Evolutionary conservation across 306 rosid species (phyloP).

Genomic region (Cicer yamashitae): DNA sequence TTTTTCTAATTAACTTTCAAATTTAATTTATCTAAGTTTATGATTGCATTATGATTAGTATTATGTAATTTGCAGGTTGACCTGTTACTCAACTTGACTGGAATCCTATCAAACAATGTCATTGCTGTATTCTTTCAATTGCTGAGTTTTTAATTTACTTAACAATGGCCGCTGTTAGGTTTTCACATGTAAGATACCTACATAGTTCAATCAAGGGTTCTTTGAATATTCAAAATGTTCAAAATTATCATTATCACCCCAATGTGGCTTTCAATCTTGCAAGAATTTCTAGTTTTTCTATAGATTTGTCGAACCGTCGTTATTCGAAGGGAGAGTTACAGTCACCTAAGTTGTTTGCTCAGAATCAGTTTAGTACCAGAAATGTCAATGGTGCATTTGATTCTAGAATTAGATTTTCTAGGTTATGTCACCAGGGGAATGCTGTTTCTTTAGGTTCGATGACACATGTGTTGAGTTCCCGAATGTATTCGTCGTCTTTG

Average conservation of each 20-base stretch:
- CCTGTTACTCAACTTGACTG: constrained; percentile 13
- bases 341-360: constrained; percentile 19
- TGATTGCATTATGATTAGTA: constrained; percentile 36
- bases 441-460: constrained; percentile 48
- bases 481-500: constrained; percentile 55
- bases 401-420: constrained; percentile 42
- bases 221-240: constrained; percentile 40
- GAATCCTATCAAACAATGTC: constrained; percentile 31
- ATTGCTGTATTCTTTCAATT: constrained; percentile 27
- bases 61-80: constrained; percentile 55
- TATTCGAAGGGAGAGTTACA: constrained; percentile 43
- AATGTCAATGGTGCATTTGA: constrained; percentile 40
- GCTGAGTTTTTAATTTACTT: constrained; percentile 43
- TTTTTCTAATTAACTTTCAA: neutral
- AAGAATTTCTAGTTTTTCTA: constrained; percentile 46
- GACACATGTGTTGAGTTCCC: constrained; percentile 42
- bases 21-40: constrained; percentile 27
- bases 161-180: constrained; percentile 62
- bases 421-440: constrained; percentile 35
- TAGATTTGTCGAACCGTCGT: constrained; percentile 35
- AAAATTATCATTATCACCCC: constrained; percentile 28
- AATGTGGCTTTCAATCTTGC: constrained; percentile 36
- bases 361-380: constrained; percentile 15
- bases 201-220: constrained; percentile 45
- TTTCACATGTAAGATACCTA: constrained; percentile 50